Evolutionary conservation across 2,329 filamentous ascomycete genomes (phyloP), one percentile per base, ranked within the genome.

Genomic region (Chaetomiaceae sp.): DNA sequence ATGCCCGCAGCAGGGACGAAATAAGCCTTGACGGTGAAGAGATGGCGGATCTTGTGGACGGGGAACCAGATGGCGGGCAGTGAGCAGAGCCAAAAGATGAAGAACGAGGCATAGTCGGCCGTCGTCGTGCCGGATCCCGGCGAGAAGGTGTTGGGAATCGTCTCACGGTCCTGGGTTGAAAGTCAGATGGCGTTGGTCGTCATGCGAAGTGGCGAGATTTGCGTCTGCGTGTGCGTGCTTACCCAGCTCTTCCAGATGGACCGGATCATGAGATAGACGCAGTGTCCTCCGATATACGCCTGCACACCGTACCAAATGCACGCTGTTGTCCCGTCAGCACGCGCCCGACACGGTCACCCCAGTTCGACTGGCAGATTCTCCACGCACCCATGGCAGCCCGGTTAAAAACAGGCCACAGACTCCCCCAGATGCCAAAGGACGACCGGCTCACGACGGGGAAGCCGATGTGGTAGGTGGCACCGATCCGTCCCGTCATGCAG

Each of bases 21-120:
- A 63, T 83, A 87, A 0, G 91, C 83, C 71, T 96, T 96, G 63
- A 89, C 86, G 0, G 90, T 96, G 70, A 96, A 96, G 4, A 96
- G 73, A 66, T 96, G 90, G 40, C 90, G 83, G 62, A 95, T 84
- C 70, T 92, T 82, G 68, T 95, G 87, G 1, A 95, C 89, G 0
- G 89, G 89, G 59, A 93, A 91, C 84, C 87, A 95, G 54, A 95
- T 85, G 17, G 89, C 89, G 0, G 90, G 89, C 1, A 95, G 74
- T 2, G 86, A 91, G 56, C 78, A 73, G 2, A 89, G 65, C 88
- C 89, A 95, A 68, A 95, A 96, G 50, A 96, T 72, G 72, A 95
- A 86, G 71, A 95, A 96, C 12, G 86, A 87, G 39, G 84, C 78
- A 61, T 87, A 95, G 58, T 86, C 80, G 35, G 82, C 79, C 0